Conservation (phyloP, 805 yeast species). For the Yueomyces sp. region DNA sequence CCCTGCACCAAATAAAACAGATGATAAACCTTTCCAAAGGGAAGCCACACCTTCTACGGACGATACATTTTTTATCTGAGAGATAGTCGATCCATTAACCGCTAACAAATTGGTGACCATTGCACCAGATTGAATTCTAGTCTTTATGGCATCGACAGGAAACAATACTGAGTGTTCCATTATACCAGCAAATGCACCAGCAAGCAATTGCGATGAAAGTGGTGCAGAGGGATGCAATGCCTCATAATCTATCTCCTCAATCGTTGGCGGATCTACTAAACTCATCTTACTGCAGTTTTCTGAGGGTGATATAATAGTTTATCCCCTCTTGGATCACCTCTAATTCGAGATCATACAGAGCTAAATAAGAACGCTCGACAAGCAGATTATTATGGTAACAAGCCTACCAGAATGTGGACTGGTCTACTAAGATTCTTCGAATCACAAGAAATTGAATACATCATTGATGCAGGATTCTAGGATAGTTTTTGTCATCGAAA, state of each 20-base stretch:
- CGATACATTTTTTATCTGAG: conserved; percentile 62
- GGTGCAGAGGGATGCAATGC: conserved; percentile 82
- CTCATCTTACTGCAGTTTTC: too few species aligned
- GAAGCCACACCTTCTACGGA: conserved; percentile 82
- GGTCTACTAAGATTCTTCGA: too few species aligned
- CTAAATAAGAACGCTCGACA: too few species aligned
- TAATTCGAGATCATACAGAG: too few species aligned
- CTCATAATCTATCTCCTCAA: conserved; percentile 67
- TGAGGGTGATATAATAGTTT: too few species aligned
- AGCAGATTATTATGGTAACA: too few species aligned
- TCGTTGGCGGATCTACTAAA: too few species aligned
- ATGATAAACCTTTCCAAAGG: conserved; percentile 87
- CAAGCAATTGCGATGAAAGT: conserved; percentile 68
- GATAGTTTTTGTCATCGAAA: too few species aligned
- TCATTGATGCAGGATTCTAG: too few species aligned
- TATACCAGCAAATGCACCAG: conserved; percentile 98
- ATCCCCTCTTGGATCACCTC: too few species aligned
- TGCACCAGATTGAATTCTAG: conserved; percentile 62
- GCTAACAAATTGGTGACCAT: conserved; percentile 16
- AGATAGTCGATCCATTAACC: conserved; percentile 30
- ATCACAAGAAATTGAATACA: too few species aligned
- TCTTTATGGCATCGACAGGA: conserved; percentile 90
- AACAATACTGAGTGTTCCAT: conserved; percentile 98
- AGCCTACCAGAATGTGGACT: too few species aligned
- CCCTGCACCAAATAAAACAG: conserved; percentile 92